Evolutionary conservation across 768 basidiomycete species (phyloP).

Genomic region (Xerocomellus dryophilus): DNA sequence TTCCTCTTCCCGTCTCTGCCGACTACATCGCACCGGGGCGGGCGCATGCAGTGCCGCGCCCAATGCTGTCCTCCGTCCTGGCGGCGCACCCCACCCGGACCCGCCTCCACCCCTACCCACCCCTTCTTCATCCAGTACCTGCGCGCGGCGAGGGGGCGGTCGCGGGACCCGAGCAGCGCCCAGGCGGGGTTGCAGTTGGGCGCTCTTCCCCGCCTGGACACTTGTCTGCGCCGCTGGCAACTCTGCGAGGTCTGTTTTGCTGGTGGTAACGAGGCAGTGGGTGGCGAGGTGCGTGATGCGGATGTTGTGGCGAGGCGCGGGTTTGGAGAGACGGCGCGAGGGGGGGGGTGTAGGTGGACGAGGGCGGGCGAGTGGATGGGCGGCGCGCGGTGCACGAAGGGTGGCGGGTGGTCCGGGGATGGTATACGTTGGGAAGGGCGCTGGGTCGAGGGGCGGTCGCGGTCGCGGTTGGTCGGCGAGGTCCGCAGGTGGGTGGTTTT

Average conservation of each 20-base stretch:
- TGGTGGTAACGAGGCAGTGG: not conserved
- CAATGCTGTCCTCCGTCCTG: not conserved
- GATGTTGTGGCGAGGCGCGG: not conserved
- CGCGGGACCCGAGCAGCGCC: not conserved
- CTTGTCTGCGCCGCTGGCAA: conserved; percentile 1
- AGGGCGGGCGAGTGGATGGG: not conserved
- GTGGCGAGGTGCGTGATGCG: too few relatives aligned
- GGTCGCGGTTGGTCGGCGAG: not conserved
- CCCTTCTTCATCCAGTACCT: not conserved
- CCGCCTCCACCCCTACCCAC: not conserved
- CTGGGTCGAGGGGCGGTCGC: not conserved
- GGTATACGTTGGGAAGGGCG: not conserved
- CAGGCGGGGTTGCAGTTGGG: not conserved
- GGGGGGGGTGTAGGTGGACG: conserved; percentile 9
- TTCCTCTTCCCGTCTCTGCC: not conserved
- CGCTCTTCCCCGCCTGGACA: not conserved
- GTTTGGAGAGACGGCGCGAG: not conserved
- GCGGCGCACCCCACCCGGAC: not conserved
- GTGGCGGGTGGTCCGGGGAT: not conserved
- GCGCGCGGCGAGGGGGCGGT: not conserved
- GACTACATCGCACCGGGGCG: not conserved
- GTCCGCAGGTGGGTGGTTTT: not conserved
- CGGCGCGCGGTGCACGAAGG: not conserved
- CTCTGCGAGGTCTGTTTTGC: not conserved
- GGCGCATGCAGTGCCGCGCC: not conserved